These are phyloP conservation scores for Aspergillus pseudoglaucus DNA, from an alignment of 2,329 filamentous ascomycete genomes.

Conservation along the genomic window DNA sequence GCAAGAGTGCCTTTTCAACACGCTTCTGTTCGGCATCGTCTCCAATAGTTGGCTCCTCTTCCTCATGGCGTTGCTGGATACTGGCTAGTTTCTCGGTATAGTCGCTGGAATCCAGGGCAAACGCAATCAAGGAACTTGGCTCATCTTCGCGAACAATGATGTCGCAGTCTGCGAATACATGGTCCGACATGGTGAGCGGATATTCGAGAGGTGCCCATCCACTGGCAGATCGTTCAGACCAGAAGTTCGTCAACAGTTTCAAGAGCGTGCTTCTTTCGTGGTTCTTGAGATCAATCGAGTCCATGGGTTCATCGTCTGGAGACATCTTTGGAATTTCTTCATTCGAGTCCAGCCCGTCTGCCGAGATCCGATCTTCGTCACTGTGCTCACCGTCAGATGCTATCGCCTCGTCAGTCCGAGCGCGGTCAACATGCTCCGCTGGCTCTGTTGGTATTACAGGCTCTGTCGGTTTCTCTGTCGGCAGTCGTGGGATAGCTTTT, in stretches of 20 bases:
- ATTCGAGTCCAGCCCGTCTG: constrained; percentile 58
- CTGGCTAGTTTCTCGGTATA: constrained; percentile 72
- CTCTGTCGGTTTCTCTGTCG: constrained; percentile 36
- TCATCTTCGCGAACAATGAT: constrained; percentile 97
- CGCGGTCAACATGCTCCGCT: constrained; percentile 37
- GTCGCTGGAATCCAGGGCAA: constrained; percentile 80
- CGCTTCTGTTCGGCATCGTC: constrained; percentile 54
- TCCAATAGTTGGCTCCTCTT: constrained; percentile 17
- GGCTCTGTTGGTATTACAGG: constrained; percentile 14
- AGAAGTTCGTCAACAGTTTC: constrained; percentile 95
- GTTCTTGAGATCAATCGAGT: constrained; percentile 71
- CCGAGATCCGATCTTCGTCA: constrained; percentile 63
- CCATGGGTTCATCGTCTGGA: constrained; percentile 49
- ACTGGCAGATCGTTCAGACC: constrained; percentile 94
- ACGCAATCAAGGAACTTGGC: constrained; percentile 89
- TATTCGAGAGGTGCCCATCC: constrained; percentile 92
- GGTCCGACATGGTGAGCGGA: constrained; percentile 77
- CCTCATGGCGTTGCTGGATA: constrained; percentile 32
- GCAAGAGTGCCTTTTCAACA: constrained; percentile 77
- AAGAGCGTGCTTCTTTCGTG: constrained; percentile 90
- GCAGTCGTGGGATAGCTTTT: constrained; percentile 27
- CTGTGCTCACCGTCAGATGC: constrained; percentile 63
- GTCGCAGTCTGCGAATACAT: constrained; percentile 94
- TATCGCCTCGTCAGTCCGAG: constrained; percentile 44
- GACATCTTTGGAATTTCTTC: constrained; percentile 48